Percentiles rank a stretch among this genome's conserved stretches.
These are phyloP conservation scores for Pythium aristosporum DNA, from an alignment of 352 stramenopile genomes.

Conservation along the genomic window DNA sequence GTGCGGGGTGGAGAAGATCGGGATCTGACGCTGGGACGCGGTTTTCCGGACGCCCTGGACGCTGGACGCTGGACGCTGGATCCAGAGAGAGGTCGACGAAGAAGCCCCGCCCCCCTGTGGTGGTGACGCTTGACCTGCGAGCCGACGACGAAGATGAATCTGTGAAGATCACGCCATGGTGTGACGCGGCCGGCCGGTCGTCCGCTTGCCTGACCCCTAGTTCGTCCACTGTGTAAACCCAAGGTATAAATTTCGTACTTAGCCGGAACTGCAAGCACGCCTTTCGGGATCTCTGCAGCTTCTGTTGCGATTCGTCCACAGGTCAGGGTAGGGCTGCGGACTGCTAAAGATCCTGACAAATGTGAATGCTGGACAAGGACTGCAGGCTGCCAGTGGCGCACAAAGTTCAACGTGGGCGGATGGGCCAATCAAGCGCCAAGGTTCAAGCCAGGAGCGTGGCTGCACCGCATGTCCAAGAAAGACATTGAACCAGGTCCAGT, in stretches of 20 bases:
- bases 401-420: conserved; percentile 26
- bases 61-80: conserved; percentile 14
- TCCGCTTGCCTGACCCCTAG: conserved; percentile 30
- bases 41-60: neutral
- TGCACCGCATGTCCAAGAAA: neutral
- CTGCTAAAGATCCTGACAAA: neutral
- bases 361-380: conserved; percentile 21
- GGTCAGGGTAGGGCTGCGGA: conserved; percentile 20
- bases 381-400: conserved; percentile 5
- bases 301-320: conserved; percentile 31
- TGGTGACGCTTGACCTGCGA: conserved; percentile 21
- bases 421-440: conserved; percentile 22
- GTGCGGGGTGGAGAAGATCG: conserved; percentile 24
- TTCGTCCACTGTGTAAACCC: conserved; percentile 25
- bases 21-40: conserved; percentile 22
- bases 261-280: conserved; percentile 26
- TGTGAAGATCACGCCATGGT: conserved; percentile 10
- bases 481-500: conserved; percentile 5
- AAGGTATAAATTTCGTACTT: conserved; percentile 17
- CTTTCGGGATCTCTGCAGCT: neutral
- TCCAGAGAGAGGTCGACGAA: conserved; percentile 12
- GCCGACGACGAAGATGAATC: conserved; percentile 15
- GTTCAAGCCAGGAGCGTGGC: conserved; percentile 13
- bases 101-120: neutral
- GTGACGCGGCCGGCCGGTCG: conserved; percentile 19